These are phyloP conservation scores for Phytophthora macrochlamydospora DNA, from an alignment of 352 stramenopile genomes.

Conservation along the genomic window DNA sequence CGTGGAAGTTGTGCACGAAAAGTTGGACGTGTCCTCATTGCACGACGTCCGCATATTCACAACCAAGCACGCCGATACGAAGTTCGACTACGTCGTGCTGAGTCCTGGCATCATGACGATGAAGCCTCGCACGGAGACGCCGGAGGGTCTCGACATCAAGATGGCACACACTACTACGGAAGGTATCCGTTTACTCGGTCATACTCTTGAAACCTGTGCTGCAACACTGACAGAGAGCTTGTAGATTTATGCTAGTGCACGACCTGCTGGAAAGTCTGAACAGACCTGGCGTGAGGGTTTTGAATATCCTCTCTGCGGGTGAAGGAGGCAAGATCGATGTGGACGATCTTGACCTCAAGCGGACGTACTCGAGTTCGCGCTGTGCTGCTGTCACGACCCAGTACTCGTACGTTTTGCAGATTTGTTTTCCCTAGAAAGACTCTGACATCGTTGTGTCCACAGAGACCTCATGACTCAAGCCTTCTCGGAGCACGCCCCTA, in stretches of 20 bases:
- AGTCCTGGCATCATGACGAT: conserved; percentile 21
- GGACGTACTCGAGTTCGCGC: background rate
- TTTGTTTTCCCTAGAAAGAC: too few species aligned
- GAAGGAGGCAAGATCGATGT: background rate
- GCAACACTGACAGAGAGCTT: background rate
- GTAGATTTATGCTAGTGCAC: conserved; percentile 16
- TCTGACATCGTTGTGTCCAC: background rate
- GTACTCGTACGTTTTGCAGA: conserved; percentile 4
- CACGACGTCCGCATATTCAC: conserved; percentile 25
- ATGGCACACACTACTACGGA: conserved; percentile 22
- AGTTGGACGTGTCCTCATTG: conserved; percentile 18
- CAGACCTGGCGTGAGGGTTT: conserved; percentile 4
- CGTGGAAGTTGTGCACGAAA: conserved; percentile 20
- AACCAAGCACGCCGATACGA: conserved; percentile 2
- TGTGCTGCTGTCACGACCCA: background rate
- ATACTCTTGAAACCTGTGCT: too few species aligned
- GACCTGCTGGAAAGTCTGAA: conserved; percentile 9
- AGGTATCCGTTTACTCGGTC: background rate
- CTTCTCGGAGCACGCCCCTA: conserved; percentile 3
- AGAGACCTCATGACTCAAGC: conserved; percentile 15
- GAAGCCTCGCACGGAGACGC: conserved; percentile 21
- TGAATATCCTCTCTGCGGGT: conserved; percentile 5
- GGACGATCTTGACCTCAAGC: conserved; percentile 10
- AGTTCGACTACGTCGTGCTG: conserved; percentile 35
- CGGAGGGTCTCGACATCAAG: conserved; percentile 26